Evolutionary conservation across 2,329 filamentous ascomycete species (phyloP), one percentile per base, ranked within the genome.

Genomic region (Hawksworthiomyces lignivorus): DNA sequence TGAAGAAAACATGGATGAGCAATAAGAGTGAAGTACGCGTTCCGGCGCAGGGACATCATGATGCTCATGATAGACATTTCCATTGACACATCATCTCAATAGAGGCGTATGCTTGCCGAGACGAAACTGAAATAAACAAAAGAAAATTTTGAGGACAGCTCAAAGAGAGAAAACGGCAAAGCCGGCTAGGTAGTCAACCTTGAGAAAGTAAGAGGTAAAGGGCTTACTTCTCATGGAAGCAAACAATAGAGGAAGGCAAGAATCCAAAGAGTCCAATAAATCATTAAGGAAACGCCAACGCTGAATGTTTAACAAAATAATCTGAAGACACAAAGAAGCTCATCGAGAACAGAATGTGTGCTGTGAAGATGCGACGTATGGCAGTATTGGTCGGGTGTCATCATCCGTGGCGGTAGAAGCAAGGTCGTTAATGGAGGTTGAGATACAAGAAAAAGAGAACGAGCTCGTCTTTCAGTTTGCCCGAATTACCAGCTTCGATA

Each of bases 401-500:
- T 18, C 33, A 41, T 17, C 19, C 21, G 39, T 41, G 39, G 26
- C 11, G 24, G 21, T 19, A 24, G 26, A 28, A 29, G 24, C 24
- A 20, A n/a, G 10, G 14, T n/a, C 14, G 18, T 15, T 14, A 27
- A 27, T 3, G 18, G 19, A 12, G 21, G 26, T 17, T 39, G 14
- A 20, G 7, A 24, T 10, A 20, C 17, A 27, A 41, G 7, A 27
- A 14, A 11, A 32, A 26, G 19, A 19, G 21, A 5, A 9, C 14
- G 9, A 35, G 32, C 11, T 5, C 17, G 14, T n/a, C 17, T 49
- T 50, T 61, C 73, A 94, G 69, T 94, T 94, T 57, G 90, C 86
- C 55, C 90, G 87, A 63, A 96, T 95, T 61, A 96, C 89, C 57
- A 97, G 78, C 68, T 94, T 94, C 28, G 89, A 94, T 53, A 96